Conservation (phyloP, 2,329 filamentous ascomycete genomes). For the Akanthomyces dipterigenus region DNA sequence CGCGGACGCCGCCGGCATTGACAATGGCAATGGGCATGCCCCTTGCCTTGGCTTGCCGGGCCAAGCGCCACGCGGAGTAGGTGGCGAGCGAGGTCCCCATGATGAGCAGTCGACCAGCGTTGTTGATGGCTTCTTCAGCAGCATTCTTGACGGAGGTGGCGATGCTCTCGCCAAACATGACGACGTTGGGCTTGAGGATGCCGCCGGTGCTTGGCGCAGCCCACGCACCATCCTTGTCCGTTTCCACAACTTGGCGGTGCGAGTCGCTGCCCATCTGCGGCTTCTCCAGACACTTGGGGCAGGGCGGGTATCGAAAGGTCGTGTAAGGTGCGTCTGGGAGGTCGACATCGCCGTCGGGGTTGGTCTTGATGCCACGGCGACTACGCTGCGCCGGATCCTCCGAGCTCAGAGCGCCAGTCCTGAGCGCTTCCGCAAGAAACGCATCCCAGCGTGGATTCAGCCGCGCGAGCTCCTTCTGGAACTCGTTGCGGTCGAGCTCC, state of each 20-base stretch:
- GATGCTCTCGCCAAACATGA: constrained; percentile 96
- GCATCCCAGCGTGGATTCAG: constrained; percentile 83
- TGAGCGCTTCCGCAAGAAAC: constrained; percentile 66
- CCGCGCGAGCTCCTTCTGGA: constrained; percentile 67
- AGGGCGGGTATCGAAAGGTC: constrained; percentile 86
- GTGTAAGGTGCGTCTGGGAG: constrained; percentile 80
- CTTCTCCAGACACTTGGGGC: constrained; percentile 66
- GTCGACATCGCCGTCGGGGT: constrained; percentile 93
- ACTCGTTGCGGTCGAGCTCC: constrained; percentile 62
- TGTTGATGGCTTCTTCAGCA: constrained; percentile 75
- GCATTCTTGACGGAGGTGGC: constrained; percentile 58
- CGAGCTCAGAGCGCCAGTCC: constrained; percentile 67
- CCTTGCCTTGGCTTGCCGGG: constrained; percentile 72
- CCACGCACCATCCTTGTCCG: constrained; percentile 80
- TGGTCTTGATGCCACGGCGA: constrained; percentile 67
- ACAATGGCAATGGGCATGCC: constrained; percentile 82
- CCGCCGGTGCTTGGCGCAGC: constrained; percentile 58
- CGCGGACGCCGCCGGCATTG: constrained; percentile 78
- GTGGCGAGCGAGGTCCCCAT: constrained; percentile 88
- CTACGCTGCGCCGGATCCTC: constrained; percentile 66
- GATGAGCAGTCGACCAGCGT: constrained; percentile 67
- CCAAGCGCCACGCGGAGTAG: constrained; percentile 88
- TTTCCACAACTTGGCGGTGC: constrained; percentile 51
- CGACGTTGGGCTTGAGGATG: constrained; percentile 84
- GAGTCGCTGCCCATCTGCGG: constrained; percentile 54